A percentile compares a stretch with the other conserved stretches of the same genome.
phyloP scores from a whole-genome alignment of 2,329 filamentous ascomycete genomes.

The Aspergillus neotritici region DNA sequence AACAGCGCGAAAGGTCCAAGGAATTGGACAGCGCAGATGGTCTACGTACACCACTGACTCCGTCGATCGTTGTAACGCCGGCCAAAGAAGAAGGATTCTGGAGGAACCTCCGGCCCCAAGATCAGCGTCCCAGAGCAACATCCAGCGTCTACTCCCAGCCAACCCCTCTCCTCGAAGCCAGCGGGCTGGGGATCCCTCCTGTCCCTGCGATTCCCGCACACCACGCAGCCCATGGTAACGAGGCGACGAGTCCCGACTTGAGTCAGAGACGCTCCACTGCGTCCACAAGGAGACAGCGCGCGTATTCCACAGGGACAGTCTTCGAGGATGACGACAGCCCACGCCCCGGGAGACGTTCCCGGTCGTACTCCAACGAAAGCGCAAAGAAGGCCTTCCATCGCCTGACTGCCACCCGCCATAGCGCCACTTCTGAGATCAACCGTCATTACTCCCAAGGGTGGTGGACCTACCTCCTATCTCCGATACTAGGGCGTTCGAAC shows the following conservation, averaged over 20 bases:
- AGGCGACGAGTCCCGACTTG: conserved; percentile 10
- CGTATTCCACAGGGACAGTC: conserved; percentile 32
- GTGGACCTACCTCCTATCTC: conserved; percentile 46
- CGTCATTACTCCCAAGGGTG: conserved; percentile 44
- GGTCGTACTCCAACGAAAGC: conserved; percentile 27
- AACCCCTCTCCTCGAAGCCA: conserved; percentile 25
- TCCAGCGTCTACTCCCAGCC: conserved; percentile 44
- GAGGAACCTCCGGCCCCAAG: conserved; percentile 23
- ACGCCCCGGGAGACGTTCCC: conserved; percentile 8
- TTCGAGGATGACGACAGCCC: conserved; percentile 31
- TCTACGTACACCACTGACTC: conserved; percentile 37
- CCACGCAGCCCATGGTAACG: conserved; percentile 18
- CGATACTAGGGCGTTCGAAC: conserved; percentile 36
- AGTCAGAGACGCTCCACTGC: conserved; percentile 13
- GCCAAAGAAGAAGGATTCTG: conserved; percentile 37
- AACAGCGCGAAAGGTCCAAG: conserved; percentile 15
- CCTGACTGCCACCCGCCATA: conserved; percentile 22
- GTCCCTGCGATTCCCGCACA: conserved; percentile 37
- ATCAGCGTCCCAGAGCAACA: conserved; percentile 26
- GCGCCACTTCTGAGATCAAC: conserved; percentile 32
- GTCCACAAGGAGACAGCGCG: conserved; percentile 22
- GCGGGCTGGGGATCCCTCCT: conserved; percentile 31
- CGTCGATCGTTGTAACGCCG: conserved; percentile 44
- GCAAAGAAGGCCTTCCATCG: conserved; percentile 25
- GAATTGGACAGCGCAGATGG: conserved; percentile 25